Conservation (phyloP, 352 stramenopile genomes). For the Phytophthora macrochlamydospora region DNA sequence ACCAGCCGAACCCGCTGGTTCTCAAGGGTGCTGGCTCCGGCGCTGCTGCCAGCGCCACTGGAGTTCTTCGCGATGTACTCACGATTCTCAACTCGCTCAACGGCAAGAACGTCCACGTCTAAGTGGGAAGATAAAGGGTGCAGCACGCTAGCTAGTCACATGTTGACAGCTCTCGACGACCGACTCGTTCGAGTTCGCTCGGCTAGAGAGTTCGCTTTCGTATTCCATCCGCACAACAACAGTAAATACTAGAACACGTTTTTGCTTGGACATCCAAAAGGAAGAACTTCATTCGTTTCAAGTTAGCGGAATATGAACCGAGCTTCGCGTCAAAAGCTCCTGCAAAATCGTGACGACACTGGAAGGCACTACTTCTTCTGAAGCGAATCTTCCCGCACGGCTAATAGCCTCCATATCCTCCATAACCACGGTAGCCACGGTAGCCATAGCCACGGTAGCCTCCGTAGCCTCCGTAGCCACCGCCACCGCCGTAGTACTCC, state of each 20-base stretch:
- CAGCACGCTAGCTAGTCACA: constrained; percentile 28
- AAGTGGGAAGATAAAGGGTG: constrained; percentile 20
- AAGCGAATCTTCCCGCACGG: too few relatives aligned
- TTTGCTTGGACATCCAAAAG: background rate
- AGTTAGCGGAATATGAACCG: background rate
- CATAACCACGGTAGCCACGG: background rate
- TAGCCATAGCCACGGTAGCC: background rate
- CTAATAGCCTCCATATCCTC: background rate
- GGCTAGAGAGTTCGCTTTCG: constrained; percentile 14
- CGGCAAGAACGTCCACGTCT: constrained; percentile 49
- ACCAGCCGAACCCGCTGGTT: constrained; percentile 66
- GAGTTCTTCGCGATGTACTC: constrained; percentile 75
- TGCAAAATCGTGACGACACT: too few relatives aligned
- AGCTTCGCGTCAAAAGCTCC: too few relatives aligned
- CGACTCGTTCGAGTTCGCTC: constrained; percentile 15
- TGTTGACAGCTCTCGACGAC: constrained; percentile 21
- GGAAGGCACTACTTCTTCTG: too few relatives aligned
- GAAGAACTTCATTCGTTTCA: background rate
- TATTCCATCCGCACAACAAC: constrained; percentile 22
- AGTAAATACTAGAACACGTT: background rate
- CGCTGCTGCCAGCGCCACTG: constrained; percentile 63
- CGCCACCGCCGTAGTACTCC: constrained; percentile 1
- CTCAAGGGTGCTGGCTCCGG: constrained; percentile 75
- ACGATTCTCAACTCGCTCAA: constrained; percentile 77
- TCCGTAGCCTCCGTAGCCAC: constrained; percentile 4